These are phyloP conservation scores for Wickerhamiella siamensis DNA, from an alignment of 805 yeast species.

Conservation along the genomic window DNA sequence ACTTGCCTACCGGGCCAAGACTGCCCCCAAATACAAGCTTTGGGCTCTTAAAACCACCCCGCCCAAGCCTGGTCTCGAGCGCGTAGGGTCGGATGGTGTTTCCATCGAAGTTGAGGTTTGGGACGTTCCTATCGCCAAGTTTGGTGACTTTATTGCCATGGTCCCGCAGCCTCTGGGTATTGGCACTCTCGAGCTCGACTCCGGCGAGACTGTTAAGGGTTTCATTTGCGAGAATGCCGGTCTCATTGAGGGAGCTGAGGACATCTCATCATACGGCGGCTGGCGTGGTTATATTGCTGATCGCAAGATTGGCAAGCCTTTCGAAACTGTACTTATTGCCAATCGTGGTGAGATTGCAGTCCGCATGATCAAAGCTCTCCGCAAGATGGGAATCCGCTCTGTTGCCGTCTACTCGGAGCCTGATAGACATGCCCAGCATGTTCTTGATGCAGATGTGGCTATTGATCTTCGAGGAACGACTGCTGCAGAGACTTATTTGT, in stretches of 20 bases:
- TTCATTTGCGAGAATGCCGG: conserved; percentile 81
- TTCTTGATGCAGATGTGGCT: conserved; percentile 65
- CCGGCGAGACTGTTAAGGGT: conserved; percentile 79
- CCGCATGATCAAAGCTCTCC: conserved; percentile 76
- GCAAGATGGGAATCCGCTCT: conserved; percentile 60
- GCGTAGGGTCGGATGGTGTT: conserved; percentile 32
- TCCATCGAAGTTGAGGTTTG: conserved; percentile 66
- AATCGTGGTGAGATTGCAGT: conserved; percentile 98
- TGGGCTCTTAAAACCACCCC: conserved; percentile 65
- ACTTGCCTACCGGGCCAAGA: conserved; percentile 47
- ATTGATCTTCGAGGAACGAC: conserved; percentile 65
- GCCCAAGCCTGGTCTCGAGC: conserved; percentile 83
- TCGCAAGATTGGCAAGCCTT: conserved; percentile 40
- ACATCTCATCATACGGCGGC: conserved; percentile 79
- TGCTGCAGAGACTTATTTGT: conserved; percentile 83
- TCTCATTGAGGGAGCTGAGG: conserved; percentile 47
- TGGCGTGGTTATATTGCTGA: conserved; percentile 50
- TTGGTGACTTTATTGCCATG: conserved; percentile 74
- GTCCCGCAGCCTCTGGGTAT: conserved; percentile 94
- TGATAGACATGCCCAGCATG: conserved; percentile 82
- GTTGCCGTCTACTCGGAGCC: conserved; percentile 86
- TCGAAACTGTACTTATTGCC: conserved; percentile 78
- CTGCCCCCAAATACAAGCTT: conserved; percentile 56
- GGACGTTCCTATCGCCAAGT: conserved; percentile 59
- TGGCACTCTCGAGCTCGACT: conserved; percentile 73